phyloP scores from a whole-genome alignment of 352 stramenopile species.

The Phytophthora pini region DNA sequence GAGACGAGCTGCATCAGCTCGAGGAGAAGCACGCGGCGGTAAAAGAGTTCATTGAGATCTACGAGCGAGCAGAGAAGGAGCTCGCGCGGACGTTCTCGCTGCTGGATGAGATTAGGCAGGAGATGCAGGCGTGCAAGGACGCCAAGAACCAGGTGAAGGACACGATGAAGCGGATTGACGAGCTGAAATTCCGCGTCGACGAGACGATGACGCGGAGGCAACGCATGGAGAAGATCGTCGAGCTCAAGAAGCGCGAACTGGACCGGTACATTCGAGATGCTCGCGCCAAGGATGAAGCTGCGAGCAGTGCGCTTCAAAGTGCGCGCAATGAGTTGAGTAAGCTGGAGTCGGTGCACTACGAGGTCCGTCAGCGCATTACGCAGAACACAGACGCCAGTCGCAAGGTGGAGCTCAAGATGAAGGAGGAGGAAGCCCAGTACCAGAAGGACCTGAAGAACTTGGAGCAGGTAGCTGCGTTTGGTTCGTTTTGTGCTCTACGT shows the following conservation, averaged over 20 bases:
- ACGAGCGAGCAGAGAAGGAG: constrained; percentile 75
- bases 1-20: constrained; percentile 68
- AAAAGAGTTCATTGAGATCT: constrained; percentile 68
- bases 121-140: constrained; percentile 72
- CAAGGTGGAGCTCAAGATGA: constrained; percentile 72
- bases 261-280: constrained; percentile 72
- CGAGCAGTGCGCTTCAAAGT: constrained; percentile 56
- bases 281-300: constrained; percentile 65
- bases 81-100: constrained; percentile 65
- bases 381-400: constrained; percentile 56
- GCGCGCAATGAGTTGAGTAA: constrained; percentile 65
- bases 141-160: constrained; percentile 78
- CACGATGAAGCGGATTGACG: constrained; percentile 54
- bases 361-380: constrained; percentile 60
- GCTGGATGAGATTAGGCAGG: constrained; percentile 66
- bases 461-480: constrained; percentile 50
- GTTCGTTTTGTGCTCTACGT: not conserved
- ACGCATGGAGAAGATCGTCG: constrained; percentile 70
- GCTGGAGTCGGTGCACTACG: constrained; percentile 53
- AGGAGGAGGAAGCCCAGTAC: constrained; percentile 68
- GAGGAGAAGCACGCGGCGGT: constrained; percentile 69
- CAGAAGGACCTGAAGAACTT: constrained; percentile 72
- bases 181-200: constrained; percentile 51
- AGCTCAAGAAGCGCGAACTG: constrained; percentile 77
- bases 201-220: constrained; percentile 74